Conservation (phyloP, 1,139 yeast genomes). For the Lizanozyma gosingica region DNA sequence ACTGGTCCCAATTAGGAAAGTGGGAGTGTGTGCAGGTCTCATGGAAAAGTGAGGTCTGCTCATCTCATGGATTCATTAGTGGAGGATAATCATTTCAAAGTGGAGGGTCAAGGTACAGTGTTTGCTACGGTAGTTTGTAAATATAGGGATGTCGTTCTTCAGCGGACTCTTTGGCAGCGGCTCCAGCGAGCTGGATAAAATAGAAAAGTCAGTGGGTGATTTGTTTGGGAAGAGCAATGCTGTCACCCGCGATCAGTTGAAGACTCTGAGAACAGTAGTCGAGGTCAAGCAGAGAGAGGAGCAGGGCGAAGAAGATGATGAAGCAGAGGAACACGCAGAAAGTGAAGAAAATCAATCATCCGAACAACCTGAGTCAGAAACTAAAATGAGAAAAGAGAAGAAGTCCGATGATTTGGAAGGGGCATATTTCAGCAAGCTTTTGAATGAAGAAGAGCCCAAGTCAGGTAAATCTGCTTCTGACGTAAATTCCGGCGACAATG, state of each 20-base stretch:
- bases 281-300: slow-evolving; percentile 13
- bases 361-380: slow-evolving; percentile 8
- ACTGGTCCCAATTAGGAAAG: background rate
- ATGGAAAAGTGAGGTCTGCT: too few species aligned
- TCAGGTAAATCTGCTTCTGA: slow-evolving; percentile 4
- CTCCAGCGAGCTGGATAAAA: background rate
- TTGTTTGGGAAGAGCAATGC: background rate
- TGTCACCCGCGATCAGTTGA: slow-evolving; percentile 5
- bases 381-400: slow-evolving; percentile 5
- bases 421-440: background rate
- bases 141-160: slow-evolving; percentile 1
- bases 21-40: background rate
- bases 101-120: background rate
- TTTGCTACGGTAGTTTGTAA: background rate
- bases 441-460: slow-evolving; percentile 8
- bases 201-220: background rate
- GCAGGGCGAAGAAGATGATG: slow-evolving; percentile 12
- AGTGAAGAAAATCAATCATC: slow-evolving; percentile 15
- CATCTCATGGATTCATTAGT: background rate
- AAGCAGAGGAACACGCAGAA: slow-evolving; percentile 11
- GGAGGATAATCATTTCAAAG: too few species aligned
- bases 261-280: slow-evolving; percentile 9
- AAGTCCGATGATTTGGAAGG: slow-evolving; percentile 6
- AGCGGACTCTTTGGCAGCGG: slow-evolving; percentile 2
- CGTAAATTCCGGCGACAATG: slow-evolving; percentile 10